These are phyloP conservation scores for Alternaria ventricosa DNA, from an alignment of 2,329 filamentous ascomycete species.

Conservation along the genomic window DNA sequence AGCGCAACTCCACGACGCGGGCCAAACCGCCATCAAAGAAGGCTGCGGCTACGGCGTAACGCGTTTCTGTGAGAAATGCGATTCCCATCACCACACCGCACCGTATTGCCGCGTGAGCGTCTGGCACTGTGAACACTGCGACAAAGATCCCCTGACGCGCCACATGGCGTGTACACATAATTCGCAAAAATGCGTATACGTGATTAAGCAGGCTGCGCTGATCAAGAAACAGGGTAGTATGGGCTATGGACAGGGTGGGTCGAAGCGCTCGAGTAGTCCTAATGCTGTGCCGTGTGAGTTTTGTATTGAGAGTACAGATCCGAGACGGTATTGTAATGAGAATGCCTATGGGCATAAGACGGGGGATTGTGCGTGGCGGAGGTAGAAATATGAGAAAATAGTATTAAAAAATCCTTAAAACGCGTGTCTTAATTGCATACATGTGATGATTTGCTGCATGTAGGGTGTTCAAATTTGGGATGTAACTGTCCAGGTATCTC, in stretches of 20 bases:
- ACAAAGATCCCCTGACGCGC: not conserved
- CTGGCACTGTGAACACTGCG: not conserved
- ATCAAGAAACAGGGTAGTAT: not conserved
- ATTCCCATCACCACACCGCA: not conserved
- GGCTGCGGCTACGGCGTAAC: not conserved
- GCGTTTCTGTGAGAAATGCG: not conserved
- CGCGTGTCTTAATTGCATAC: not conserved
- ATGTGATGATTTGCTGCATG: not conserved
- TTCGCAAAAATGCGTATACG: not conserved
- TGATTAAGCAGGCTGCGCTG: not conserved
- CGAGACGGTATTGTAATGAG: not conserved
- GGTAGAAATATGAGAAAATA: not conserved
- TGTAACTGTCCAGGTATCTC: not conserved
- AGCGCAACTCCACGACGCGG: not conserved
- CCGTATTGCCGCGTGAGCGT: not conserved
- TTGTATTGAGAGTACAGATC: slow-evolving; percentile 7
- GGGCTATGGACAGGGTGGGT: not conserved
- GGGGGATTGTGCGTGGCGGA: slow-evolving; percentile 4
- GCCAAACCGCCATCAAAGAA: not conserved
- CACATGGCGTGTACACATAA: not conserved
- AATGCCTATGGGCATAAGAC: slow-evolving; percentile 6
- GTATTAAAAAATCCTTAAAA: not conserved
- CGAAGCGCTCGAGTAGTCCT: not conserved
- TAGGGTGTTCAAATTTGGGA: not conserved
- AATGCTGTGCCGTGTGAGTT: slow-evolving; percentile 4